These are phyloP conservation scores for Hyaloscypha hepaticicola DNA, from an alignment of 495 filamentous ascomycete species.

Conservation along the genomic window DNA sequence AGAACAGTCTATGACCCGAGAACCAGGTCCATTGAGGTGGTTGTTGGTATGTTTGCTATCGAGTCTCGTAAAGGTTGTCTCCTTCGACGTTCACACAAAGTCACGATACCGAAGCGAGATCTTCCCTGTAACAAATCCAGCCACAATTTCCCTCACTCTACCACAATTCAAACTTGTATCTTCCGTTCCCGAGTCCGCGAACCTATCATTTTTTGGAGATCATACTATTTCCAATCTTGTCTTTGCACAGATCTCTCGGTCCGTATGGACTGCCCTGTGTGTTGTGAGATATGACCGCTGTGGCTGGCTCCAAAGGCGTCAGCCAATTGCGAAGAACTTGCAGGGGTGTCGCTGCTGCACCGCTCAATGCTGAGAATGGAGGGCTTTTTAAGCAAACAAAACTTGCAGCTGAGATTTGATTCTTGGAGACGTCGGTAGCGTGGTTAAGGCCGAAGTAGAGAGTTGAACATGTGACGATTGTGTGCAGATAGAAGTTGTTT, in stretches of 20 bases:
- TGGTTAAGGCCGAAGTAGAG: not conserved
- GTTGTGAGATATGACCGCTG: not conserved
- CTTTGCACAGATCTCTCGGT: not conserved
- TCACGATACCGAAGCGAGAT: conserved; percentile 8
- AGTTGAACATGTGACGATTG: not conserved
- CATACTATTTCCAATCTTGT: not conserved
- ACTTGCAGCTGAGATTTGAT: not conserved
- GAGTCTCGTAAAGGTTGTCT: not conserved
- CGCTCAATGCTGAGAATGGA: not conserved
- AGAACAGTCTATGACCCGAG: not conserved
- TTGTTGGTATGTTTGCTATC: not conserved
- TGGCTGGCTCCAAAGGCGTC: not conserved
- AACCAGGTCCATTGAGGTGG: not conserved
- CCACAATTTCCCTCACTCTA: not conserved
- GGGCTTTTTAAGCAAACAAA: not conserved
- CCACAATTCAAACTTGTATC: not conserved
- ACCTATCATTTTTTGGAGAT: not conserved
- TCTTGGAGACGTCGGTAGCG: not conserved
- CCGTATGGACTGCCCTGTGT: not conserved
- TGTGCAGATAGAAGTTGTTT: not conserved
- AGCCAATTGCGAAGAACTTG: not conserved
- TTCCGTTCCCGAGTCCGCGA: not conserved
- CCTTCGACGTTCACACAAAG: not conserved
- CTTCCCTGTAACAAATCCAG: not conserved
- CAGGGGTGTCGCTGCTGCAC: too few species aligned